Base-by-base conservation (phyloP, 371 early-diverging fungal genomes). In the Synchytrium microbalum region DNA sequence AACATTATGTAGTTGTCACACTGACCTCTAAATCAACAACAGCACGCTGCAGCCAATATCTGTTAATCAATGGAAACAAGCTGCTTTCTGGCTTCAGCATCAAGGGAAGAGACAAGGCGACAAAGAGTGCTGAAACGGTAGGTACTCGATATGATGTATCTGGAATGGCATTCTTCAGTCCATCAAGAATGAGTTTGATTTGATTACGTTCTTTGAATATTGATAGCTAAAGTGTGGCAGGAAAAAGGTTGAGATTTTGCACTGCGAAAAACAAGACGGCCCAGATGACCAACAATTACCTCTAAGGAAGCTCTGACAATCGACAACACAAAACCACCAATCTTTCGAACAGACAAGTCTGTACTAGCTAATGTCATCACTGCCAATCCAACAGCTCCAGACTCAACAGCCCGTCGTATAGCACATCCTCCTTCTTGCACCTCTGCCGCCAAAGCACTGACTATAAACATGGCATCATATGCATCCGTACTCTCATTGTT, bases 1-100 rank as follows among this genome's bases (percentile, higher is more conserved):
- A 5, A 16, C 19, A 23, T n/a, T 62, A 64, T 65, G 51, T 8
- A 25, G 24, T 64, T 32, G n/a, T n/a, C n/a, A n/a, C n/a, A 63
- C 76, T 69, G 71, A 83, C 86, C 69, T 86, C 81, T 38, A 89
- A 70, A 69, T 91, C 91, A 28, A 92, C 75, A 1, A 80, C 67
- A 2, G 89, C 84, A 24, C 86, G 76, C 64, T 86, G 85, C 29
- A 89, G 71, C 28, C 89, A 77, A 77, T 89, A 92, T 59, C 76
- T 78, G 55, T 89, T 81, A 54, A 92, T 76, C 51, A 83, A 78
- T 30, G 89, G 83, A 71, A 86, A 86, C 86, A 92, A 84, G 59
- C 79, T 83, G 60, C 85, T 84, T 14, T 84, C 88, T 3, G 93
- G 92, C 55, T 83, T 82, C 27, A 85, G 64, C 19, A 89, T 62